Percentiles rank a stretch among this genome's conserved stretches.
These are phyloP conservation scores for Diaporthe humulicola DNA, from an alignment of 2,329 filamentous ascomycete genomes.

Conservation along the genomic window DNA sequence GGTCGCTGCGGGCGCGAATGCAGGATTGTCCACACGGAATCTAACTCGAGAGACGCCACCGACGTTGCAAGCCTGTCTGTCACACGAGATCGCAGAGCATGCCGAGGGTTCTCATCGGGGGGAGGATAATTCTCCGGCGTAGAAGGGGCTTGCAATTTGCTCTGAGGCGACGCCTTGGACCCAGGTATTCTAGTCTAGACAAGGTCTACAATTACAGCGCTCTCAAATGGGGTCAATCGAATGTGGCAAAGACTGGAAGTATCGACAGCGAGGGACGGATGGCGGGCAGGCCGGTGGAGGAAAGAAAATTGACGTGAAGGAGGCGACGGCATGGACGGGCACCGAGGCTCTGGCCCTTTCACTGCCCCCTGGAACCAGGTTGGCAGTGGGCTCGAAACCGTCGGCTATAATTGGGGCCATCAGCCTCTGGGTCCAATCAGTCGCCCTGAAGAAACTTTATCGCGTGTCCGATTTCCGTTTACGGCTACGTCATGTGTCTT, in stretches of 20 bases:
- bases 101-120: neutral
- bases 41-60: neutral
- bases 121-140: neutral
- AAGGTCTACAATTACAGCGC: neutral
- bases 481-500: conserved; percentile 13
- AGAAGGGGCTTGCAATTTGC: neutral
- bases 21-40: neutral
- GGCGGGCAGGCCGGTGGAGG: neutral
- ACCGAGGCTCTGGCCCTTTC: conserved; percentile 2
- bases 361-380: conserved; percentile 22
- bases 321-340: neutral
- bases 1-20: neutral
- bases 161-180: neutral
- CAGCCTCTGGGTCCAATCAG: neutral
- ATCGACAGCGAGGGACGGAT: too few relatives aligned
- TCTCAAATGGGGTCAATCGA: neutral
- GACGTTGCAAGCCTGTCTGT: neutral
- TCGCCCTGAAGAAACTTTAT: neutral
- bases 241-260: neutral
- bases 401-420: conserved; percentile 15
- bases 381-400: neutral
- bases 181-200: neutral
- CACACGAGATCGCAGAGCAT: neutral
- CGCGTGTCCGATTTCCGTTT: conserved; percentile 17
- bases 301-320: neutral